Percentiles rank a stretch among this genome's conserved stretches.
Evolutionary conservation across 1,284 basidiomycete species (phyloP).

Genomic region (Lignosus rhinocerotis): DNA sequence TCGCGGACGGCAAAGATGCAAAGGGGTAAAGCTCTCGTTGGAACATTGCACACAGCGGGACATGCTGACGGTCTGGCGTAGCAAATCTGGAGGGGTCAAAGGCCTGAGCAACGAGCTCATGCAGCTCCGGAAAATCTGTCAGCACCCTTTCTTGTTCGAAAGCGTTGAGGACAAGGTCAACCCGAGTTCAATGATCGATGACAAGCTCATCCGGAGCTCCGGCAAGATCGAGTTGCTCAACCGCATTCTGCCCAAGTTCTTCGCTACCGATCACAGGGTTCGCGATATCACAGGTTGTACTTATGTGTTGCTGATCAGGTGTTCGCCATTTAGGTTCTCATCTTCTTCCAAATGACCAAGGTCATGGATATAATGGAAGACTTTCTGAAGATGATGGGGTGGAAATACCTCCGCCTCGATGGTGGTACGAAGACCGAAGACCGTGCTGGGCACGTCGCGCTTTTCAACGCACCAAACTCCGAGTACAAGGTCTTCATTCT

Average conservation of each 20-base stretch:
- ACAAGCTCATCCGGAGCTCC: conserved; percentile 84
- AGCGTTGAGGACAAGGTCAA: conserved; percentile 94
- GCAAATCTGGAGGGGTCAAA: conserved; percentile 77
- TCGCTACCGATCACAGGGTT: conserved; percentile 89
- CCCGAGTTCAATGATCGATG: conserved; percentile 79
- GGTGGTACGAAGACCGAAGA: conserved; percentile 99
- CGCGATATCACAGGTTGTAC: conserved; percentile 18
- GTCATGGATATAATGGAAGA: conserved; percentile 99
- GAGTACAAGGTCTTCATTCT: conserved; percentile 94
- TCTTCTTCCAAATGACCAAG: conserved; percentile 99
- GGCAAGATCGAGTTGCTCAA: conserved; percentile 97
- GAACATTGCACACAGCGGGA: neutral
- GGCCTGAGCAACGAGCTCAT: conserved; percentile 97
- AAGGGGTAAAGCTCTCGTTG: conserved; percentile 57
- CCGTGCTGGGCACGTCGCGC: conserved; percentile 85
- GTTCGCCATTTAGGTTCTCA: conserved; percentile 70
- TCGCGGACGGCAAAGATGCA: conserved; percentile 81
- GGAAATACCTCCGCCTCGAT: conserved; percentile 93
- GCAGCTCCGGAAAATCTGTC: conserved; percentile 99
- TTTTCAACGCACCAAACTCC: conserved; percentile 91
- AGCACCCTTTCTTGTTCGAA: conserved; percentile 96
- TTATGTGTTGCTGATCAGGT: neutral
- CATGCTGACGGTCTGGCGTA: conserved; percentile 4
- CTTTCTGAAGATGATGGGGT: conserved; percentile 89
- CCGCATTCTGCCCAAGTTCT: conserved; percentile 94